Base-by-base conservation (phyloP, 768 basidiomycete species). In the Nidularia pulvinata region DNA sequence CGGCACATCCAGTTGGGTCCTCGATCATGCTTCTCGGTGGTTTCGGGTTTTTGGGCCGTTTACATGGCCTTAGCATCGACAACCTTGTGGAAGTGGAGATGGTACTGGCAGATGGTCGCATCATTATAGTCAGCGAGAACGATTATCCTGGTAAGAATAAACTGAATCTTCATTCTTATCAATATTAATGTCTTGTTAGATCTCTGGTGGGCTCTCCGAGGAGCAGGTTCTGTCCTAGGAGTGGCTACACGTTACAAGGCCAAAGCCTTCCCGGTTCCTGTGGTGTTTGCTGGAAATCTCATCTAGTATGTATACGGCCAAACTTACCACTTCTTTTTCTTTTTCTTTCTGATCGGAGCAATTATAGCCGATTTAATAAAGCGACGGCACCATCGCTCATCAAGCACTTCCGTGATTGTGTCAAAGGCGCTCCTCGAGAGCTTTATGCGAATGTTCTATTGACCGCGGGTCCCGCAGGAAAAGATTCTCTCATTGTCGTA, bases 41-140 rank as follows among this genome's bases (percentile, higher is more conserved):
- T 1, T 96, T 96, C 62, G 95, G 95, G 1, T 84, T 96, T 72
- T 74, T 95, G 44, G 86, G 91, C 49, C 81, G 95, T 49, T 70
- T 93, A 59, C 82, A 88, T 57, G 95, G 95, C 5, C 75, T 97
- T 51, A 94, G 91, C 54, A 82, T 94, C 64, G 95, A 98, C 66
- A 92, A 90, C 64, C 72, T 96, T 25, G 89, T 95, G 5, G 94
- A 97, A 63, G 89, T 90, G 0, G 95, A 98, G 69, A 86, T 95
- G 71, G 95, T 97, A 2, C 78, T 95, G 14, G 89, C 93, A 4
- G 93, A 96, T 68, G 95, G 95, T 4, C 74, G 84, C n/a, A 89
- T 97, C 46, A 80, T 93, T 19, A 79, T 88, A 55, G 82, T 88
- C 5, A 92, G 79, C 57, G 85, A 94, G 61, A 77, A 80, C 4